Evolutionary conservation across 306 rosid species (phyloP).

Genomic region (Glycine tomentella): DNA sequence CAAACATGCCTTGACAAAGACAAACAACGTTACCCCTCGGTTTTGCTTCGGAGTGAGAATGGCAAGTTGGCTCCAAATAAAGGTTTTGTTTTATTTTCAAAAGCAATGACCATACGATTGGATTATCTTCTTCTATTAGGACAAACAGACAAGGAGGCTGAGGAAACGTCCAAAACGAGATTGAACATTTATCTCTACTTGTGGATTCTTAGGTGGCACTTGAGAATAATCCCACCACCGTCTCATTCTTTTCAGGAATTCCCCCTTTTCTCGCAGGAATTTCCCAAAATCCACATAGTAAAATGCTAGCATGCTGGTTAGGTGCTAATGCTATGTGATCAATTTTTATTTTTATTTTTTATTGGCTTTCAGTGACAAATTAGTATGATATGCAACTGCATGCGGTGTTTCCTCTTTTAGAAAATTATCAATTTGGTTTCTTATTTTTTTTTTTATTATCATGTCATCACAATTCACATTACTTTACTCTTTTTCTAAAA

Average conservation of each 20-base stretch:
- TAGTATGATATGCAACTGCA: neutral
- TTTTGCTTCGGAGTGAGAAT: conserved; percentile 57
- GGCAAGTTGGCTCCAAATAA: conserved; percentile 54
- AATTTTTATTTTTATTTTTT: neutral
- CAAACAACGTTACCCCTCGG: conserved; percentile 56
- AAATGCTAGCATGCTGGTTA: neutral
- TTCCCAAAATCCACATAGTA: conserved; percentile 3
- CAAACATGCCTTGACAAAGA: conserved; percentile 77
- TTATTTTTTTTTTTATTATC: too few relatives aligned
- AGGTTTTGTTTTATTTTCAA: conserved; percentile 55
- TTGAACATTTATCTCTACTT: conserved; percentile 61
- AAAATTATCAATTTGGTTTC: neutral
- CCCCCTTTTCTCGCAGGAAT: neutral
- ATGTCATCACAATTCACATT: too few relatives aligned
- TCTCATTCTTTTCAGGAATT: conserved; percentile 38
- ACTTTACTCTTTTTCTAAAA: too few relatives aligned
- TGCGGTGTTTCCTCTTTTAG: neutral
- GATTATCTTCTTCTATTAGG: conserved; percentile 54
- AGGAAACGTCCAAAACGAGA: conserved; percentile 58
- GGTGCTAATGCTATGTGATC: neutral
- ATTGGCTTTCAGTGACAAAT: neutral
- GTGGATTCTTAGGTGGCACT: conserved; percentile 57
- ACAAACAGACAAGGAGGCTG: conserved; percentile 63
- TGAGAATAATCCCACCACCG: conserved; percentile 19
- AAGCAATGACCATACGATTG: too few relatives aligned